These are phyloP conservation scores for Lichtheimia corymbifera DNA, from an alignment of 371 early-diverging fungal species.

Conservation along the genomic window DNA sequence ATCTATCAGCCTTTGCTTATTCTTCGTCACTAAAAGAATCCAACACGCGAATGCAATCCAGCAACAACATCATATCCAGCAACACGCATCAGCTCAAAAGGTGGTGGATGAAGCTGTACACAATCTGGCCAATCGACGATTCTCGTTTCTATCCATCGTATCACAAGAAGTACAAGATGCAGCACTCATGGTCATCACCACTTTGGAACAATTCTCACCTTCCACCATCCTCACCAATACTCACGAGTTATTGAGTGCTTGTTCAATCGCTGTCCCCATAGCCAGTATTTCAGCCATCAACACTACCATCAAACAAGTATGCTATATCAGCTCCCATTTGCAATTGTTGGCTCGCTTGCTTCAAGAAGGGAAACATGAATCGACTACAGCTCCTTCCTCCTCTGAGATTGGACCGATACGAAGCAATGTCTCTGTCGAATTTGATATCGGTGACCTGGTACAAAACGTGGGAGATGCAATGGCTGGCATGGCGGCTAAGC, in stretches of 20 bases:
- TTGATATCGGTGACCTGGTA: conserved; percentile 64
- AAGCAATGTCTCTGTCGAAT: conserved; percentile 27
- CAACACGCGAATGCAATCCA: conserved; percentile 5
- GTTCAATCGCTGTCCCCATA: conserved; percentile 56
- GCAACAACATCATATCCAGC: conserved; percentile 3
- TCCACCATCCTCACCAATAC: conserved; percentile 37
- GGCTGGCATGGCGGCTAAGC: conserved; percentile 60
- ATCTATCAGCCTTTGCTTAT: conserved; percentile 10
- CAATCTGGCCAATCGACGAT: conserved; percentile 22
- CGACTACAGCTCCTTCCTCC: background rate
- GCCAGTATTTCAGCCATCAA: conserved; percentile 50
- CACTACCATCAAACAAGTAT: conserved; percentile 42
- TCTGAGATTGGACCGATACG: conserved; percentile 4
- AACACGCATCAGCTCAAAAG: conserved; percentile 15
- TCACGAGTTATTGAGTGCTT: conserved; percentile 52
- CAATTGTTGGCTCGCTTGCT: conserved; percentile 22
- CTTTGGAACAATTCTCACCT: conserved; percentile 56
- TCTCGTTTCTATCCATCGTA: conserved; percentile 31
- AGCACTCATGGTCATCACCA: conserved; percentile 50
- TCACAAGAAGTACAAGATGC: conserved; percentile 57
- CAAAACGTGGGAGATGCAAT: conserved; percentile 67
- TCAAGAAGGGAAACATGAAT: conserved; percentile 5
- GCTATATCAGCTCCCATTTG: conserved; percentile 38
- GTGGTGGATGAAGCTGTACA: conserved; percentile 24
- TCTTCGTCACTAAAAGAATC: conserved; percentile 4